Evolutionary conservation across 73 alveolate species (phyloP).

Genomic region (Paramecium caudatum): DNA sequence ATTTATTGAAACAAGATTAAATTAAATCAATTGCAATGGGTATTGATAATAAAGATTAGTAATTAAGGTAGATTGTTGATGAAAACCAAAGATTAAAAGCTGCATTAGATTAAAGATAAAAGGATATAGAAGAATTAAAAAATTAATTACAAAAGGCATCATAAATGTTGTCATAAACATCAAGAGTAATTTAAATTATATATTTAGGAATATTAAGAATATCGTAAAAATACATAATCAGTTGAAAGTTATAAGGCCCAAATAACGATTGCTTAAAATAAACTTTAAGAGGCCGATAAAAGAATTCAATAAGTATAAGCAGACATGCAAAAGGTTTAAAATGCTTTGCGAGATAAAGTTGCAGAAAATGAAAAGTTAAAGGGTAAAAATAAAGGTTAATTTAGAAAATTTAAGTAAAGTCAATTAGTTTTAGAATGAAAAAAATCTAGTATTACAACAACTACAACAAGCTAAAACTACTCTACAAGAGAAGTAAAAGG

Average conservation of each 20-base stretch:
- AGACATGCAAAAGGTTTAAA: slow-evolving; percentile 23
- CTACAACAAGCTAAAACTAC: slow-evolving; percentile 66
- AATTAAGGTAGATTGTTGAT: neutral
- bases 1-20: slow-evolving; percentile 40
- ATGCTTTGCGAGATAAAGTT: neutral
- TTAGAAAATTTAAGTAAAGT: slow-evolving; percentile 52
- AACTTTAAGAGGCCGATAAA: slow-evolving; percentile 38
- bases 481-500: slow-evolving; percentile 45
- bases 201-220: slow-evolving; percentile 35
- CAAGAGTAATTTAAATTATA: neutral
- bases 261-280: slow-evolving; percentile 32
- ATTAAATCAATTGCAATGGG: slow-evolving; percentile 45
- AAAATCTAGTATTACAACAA: slow-evolving; percentile 34
- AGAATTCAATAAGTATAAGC: slow-evolving; percentile 9
- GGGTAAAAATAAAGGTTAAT: slow-evolving; percentile 1
- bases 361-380: slow-evolving; percentile 47
- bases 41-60: slow-evolving; percentile 28
- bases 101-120: neutral
- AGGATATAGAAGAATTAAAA: slow-evolving; percentile 33
- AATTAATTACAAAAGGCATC: slow-evolving; percentile 25
- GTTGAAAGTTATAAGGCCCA: slow-evolving; percentile 37
- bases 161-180: slow-evolving; percentile 5
- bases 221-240: slow-evolving; percentile 46
- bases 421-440: slow-evolving; percentile 40
- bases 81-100: neutral